Base-by-base conservation (phyloP, 1,284 basidiomycete species). In the Leccinum solheimii region DNA sequence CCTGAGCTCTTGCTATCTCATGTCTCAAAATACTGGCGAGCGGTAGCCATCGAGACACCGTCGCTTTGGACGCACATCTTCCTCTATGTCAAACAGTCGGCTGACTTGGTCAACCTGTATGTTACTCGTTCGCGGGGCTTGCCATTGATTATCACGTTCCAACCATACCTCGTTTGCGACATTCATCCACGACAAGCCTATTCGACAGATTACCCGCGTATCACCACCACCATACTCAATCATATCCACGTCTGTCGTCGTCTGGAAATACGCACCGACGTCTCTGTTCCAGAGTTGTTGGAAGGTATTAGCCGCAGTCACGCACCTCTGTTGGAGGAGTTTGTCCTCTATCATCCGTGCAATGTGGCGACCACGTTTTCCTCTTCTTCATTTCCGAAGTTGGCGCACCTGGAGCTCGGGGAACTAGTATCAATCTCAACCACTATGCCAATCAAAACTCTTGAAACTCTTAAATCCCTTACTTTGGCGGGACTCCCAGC, bases 1-100 rank as follows among this genome's bases (percentile, higher is more conserved):
- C 67, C 72, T 1, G 72, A 74, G 57, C 61, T 72, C n/a, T 32
- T 70, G 27, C 23, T 72, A 49, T 70, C 74, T n/a, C 73, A 74
- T 26, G 67, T 76, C 58, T 72, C 74, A 21, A 72, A 52, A 45
- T 57, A 64, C 60, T 72, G 71, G 71, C 73, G 72, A 57, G 60
- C 65, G 11, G 62, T 74, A 32, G 67, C 67, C 43, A 48, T 65
- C 27, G 67, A 54, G 55, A 74, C 55, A 11, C 62, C 73, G 13
- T 62, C 61, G 1, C 57, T 72, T 45, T 72, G 71, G 74, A 72
- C 69, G 6, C 58, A 64, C 36, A 67, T 72, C 38, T 63, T 34
- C 50, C 69, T 72, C 36, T 64, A 64, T 53, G 55, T 76, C 63
- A 53, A 64, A n/a, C 74, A 72, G 53, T 69, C 72, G 30, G 34